Evolutionary conservation across 2,329 filamentous ascomycete species (phyloP), one percentile per base, ranked within the genome.

Genomic region (Leptoxyphium fumago): DNA sequence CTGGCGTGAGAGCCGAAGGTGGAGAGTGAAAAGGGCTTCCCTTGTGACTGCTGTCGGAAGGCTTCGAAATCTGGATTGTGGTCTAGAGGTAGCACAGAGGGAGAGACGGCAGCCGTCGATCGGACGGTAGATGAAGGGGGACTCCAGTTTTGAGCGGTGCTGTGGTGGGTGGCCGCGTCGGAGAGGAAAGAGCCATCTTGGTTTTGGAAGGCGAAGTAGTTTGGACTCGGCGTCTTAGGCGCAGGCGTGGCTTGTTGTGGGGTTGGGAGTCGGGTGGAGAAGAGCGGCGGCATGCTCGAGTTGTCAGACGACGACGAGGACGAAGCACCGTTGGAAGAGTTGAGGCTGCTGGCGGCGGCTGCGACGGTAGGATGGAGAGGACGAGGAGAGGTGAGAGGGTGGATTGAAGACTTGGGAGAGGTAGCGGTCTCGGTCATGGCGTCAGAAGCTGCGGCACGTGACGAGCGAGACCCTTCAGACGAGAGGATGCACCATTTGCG

Each of bases 191-290:
- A 73, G 18, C 74, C 69, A 39, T 66, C 63, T 15, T 75, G 61
- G 46, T 86, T 79, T 28, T 78, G 69, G 47, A 93, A 75, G 45
- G 83, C 84, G 60, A 94, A 94, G 63, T 94, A 94, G 60, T 88
- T 93, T 10, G 86, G 84, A 59, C 84, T 89, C 18, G 72, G 61
- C 15, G 62, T 56, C 50, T 51, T 59, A 51, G 48, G 49, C 47
- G 26, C 43, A 38, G 39, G 38, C 17, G 17, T 41, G 21, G 14
- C 48, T 49, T 48, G 39, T 48, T 36, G 54, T 46, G 43, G 47
- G 50, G 38, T 26, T 42, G 49, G 17, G 21, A 52, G 45, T 29
- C 48, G 53, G 11, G 52, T 53, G 11, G 53, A 52, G 36, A 60
- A 50, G 38, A 58, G 52, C 14, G 59, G 58, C 38, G 54, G 51